Evolutionary conservation across 805 yeast genomes (phyloP), one percentile per base, ranked within the genome.

Genomic region (Zygosaccharomyces bisporus): DNA sequence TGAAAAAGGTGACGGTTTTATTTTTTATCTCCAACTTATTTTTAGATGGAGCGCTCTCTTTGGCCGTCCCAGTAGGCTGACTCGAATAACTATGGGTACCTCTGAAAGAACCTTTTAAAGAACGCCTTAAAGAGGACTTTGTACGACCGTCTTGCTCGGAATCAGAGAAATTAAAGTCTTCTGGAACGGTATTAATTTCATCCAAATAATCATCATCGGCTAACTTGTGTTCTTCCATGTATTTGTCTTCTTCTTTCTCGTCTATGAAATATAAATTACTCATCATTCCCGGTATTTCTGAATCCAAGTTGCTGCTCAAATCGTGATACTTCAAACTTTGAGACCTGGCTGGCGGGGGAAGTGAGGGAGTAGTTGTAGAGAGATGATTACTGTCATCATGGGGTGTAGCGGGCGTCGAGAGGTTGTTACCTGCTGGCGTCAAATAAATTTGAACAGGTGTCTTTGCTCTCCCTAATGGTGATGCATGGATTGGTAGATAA

Each of bases 101-200:
- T 31, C 60, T 55, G 35, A 59, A 63, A 4, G 60, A 54, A 12
- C 53, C 47, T 31, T 47, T 52, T 4, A 24, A 34, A 1, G 39
- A 33, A 23, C 34, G 49, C 27, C 52, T 40, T 10, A 49, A 27
- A 2, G 53, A 45, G 6, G 53, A 38, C 29, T 43, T 44, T 2
- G 44, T 14, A 25, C 23, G 39, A 4, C 30, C n/a, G 16, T 51
- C 54, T 3, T 45, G 50, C 6, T 58, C 56, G n/a, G 58, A 53
- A 27, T 58, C 64, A 3, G 60, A 49, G 43, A 63, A 66, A 13
- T 64, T 66, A 35, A 51, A 70, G 41, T 73, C 75, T 46, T 71
- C 77, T 1, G 80, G 77, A 4, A 76, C 64, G 2, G 57, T 64
- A 48, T 77, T 77, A 37, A 73, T 74, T 55, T 77, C 81, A 50